phyloP scores from a whole-genome alignment of 805 yeast species.

The Metschnikowia shivogae region DNA sequence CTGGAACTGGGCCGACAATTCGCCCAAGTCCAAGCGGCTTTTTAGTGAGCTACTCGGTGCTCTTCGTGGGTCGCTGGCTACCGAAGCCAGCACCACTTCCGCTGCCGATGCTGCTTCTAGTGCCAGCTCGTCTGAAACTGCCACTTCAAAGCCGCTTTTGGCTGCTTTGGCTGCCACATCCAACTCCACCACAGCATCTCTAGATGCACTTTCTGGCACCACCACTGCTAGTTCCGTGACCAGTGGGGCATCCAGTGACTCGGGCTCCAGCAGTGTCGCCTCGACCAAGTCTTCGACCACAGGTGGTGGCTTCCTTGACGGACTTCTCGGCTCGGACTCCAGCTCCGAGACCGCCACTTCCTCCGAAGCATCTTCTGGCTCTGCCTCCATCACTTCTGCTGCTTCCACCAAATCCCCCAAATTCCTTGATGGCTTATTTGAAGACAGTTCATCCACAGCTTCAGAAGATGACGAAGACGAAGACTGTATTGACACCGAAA shows the following conservation, averaged over 20 bases:
- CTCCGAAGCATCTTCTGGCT: neutral
- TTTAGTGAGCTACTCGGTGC: slow-evolving; percentile 5
- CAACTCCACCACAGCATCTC: slow-evolving; percentile 4
- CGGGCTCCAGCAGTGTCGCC: neutral
- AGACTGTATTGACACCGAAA: slow-evolving; percentile 11
- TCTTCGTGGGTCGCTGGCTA: neutral
- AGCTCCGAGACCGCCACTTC: neutral
- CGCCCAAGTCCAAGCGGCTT: slow-evolving; percentile 1
- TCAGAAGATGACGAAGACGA: slow-evolving; percentile 6
- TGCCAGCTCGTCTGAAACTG: neutral
- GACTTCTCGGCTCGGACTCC: neutral
- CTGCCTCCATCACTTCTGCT: neutral
- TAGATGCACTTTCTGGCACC: slow-evolving; percentile 12
- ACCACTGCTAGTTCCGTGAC: slow-evolving; percentile 8
- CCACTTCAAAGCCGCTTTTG: neutral
- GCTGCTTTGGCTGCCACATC: slow-evolving; percentile 2
- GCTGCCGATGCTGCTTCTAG: neutral
- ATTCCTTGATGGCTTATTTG: slow-evolving; percentile 4
- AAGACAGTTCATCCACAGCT: neutral
- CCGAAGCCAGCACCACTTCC: neutral
- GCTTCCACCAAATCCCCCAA: neutral
- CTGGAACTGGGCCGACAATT: neutral
- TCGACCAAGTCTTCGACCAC: neutral
- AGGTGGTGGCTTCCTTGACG: neutral
- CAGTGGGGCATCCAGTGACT: neutral